Evolutionary conservation across 768 basidiomycete species (phyloP).

Genomic region (Suillus subaureus): DNA sequence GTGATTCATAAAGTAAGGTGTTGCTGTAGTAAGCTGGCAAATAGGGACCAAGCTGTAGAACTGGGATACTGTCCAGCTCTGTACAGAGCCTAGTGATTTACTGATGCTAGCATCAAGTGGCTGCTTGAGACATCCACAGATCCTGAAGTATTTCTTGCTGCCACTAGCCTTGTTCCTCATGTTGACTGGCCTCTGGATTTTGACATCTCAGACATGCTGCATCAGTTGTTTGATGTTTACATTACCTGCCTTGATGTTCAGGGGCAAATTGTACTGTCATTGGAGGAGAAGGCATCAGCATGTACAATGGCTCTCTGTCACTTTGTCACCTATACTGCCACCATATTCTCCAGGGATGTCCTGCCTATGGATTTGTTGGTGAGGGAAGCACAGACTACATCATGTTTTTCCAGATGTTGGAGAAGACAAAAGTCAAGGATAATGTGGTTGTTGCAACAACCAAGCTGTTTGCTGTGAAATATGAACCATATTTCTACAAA

Average conservation of each 20-base stretch:
- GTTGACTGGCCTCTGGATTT: not conserved
- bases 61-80: no score
- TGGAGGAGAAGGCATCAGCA: not conserved
- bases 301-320: not conserved
- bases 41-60: no score
- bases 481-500: no score
- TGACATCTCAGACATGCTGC: not conserved
- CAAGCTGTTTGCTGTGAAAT: not conserved
- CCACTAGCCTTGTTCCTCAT: not conserved
- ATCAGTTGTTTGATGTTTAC: not conserved
- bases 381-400: not conserved
- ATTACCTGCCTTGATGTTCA: not conserved
- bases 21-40: no score
- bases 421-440: no score
- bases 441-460: not conserved
- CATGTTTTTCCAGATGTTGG: no score
- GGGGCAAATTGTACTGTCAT: not conserved
- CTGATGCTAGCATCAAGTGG: slow-evolving; percentile 17
- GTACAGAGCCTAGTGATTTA: no score
- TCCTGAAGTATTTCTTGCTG: slow-evolving; percentile 7
- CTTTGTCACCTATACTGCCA: not conserved
- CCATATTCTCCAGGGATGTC: not conserved
- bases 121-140: slow-evolving; percentile 23
- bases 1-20: no score
- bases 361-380: not conserved